A percentile compares a stretch with the other conserved stretches of the same genome.
phyloP scores from a whole-genome alignment of 2,329 filamentous ascomycete species.

The Xylariaceae sp. region DNA sequence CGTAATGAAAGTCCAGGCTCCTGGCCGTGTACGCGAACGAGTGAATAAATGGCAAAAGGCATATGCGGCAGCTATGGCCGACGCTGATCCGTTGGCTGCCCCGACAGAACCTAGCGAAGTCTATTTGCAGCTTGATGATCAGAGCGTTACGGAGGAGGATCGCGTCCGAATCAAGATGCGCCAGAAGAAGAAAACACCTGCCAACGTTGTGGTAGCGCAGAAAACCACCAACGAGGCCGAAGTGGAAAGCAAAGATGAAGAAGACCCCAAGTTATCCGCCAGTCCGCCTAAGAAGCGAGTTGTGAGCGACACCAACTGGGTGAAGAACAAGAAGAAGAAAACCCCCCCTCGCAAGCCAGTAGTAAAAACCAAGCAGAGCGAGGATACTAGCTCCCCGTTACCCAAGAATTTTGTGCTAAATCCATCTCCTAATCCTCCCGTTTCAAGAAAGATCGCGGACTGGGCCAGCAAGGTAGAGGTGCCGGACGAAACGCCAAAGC shows the following conservation, averaged over 20 bases:
- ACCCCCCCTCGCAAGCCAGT: slow-evolving; percentile 42
- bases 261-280: slow-evolving; percentile 43
- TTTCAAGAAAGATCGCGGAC: slow-evolving; percentile 57
- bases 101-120: slow-evolving; percentile 60
- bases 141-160: slow-evolving; percentile 59
- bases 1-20: slow-evolving; percentile 58
- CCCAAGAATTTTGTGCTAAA: slow-evolving; percentile 56
- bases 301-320: slow-evolving; percentile 90
- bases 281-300: slow-evolving; percentile 82
- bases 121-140: slow-evolving; percentile 55
- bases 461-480: slow-evolving; percentile 57
- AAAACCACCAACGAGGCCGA: slow-evolving; percentile 27
- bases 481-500: slow-evolving; percentile 39
- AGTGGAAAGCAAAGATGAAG: slow-evolving; percentile 32
- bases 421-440: slow-evolving; percentile 50
- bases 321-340: slow-evolving; percentile 55
- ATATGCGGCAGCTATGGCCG: slow-evolving; percentile 61
- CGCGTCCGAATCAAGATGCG: slow-evolving; percentile 53
- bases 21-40: slow-evolving; percentile 68
- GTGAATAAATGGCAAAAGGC: slow-evolving; percentile 82
- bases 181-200: slow-evolving; percentile 39
- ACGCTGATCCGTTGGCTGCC: slow-evolving; percentile 47
- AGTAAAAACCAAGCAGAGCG: slow-evolving; percentile 32
- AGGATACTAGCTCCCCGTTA: slow-evolving; percentile 40
- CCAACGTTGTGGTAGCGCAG: slow-evolving; percentile 29